Evolutionary conservation across 2,329 filamentous ascomycete genomes (phyloP), one percentile per base, ranked within the genome.

Genomic region (Coniochaeta sp.): DNA sequence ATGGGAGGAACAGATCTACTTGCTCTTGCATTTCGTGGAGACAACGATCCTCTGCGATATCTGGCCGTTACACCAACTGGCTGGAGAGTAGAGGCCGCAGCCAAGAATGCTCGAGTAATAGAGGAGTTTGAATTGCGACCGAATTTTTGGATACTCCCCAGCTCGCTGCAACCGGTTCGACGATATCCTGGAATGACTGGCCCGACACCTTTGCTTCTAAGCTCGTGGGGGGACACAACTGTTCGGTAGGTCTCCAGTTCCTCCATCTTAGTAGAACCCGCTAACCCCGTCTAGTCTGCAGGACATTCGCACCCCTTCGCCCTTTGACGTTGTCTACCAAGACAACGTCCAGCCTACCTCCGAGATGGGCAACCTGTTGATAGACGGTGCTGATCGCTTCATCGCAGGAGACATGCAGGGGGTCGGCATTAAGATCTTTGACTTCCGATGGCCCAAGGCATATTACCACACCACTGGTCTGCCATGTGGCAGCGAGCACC

Each of bases 181-280:
- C 65, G 68, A 9, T 64, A 68, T 16, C 70, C 71, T 4, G 40
- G 72, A 22, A 66, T 66, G 2, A 68, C 67, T 12, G 72, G 74
- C 0, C 71, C 70, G 22, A 71, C 72, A 1, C 76, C 72, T 24
- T 68, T 81, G 1, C 65, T 84, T 7, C 72, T 85, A 14, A 81
- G 76, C 59, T 75, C 80, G 3, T 84, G 81, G 81, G 76, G 79
- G 50, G 80, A 84, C 59, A 81, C 81, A 9, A 81, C 77, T 0
- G 75, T 77, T 58, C 74, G 77, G 67, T 70, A 61, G 59, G 68
- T 62, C 38, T 40, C 38, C 17, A 3, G 9, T 32, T 22, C 3
- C 24, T 28, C 26, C 17, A 8, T 2, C 17, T 3, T 17, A 12
- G 5, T n/a, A 19, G n/a, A n/a, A 16, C 4, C 16, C 17, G 22